phyloP scores from a whole-genome alignment of 192 early-diverging fungal species.

The Thamnidium elegans region DNA sequence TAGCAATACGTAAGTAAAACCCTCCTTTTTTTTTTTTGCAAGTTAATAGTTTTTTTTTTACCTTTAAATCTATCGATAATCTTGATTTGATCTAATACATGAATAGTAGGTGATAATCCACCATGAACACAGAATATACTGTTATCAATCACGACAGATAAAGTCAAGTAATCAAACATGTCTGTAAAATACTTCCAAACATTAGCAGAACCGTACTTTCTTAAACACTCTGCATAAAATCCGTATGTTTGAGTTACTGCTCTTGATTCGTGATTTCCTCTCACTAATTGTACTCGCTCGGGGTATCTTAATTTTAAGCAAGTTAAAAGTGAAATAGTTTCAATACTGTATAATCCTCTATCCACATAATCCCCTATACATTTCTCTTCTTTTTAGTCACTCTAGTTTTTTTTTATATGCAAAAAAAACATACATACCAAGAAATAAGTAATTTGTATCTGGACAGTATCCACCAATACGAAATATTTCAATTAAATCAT shows the following conservation, averaged over 20 bases:
- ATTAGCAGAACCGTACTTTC: conserved; percentile 77
- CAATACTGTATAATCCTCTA: conserved; percentile 81
- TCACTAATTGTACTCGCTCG: conserved; percentile 78
- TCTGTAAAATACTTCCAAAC: conserved; percentile 95
- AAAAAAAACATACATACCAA: conserved; percentile 64
- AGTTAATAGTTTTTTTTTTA: too few species aligned
- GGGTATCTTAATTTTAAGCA: conserved; percentile 91
- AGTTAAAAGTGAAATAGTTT: conserved; percentile 86
- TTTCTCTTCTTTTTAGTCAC: neutral
- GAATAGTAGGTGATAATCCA: conserved; percentile 79
- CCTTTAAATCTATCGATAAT: conserved; percentile 82
- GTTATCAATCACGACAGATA: conserved; percentile 86
- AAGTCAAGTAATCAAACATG: conserved; percentile 88
- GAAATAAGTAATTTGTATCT: conserved; percentile 83
- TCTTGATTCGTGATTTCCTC: conserved; percentile 94
- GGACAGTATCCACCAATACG: conserved; percentile 78
- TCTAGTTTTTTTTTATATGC: conserved; percentile 3
- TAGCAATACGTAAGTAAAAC: conserved; percentile 25
- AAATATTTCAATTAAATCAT: conserved; percentile 85
- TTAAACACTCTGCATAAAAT: conserved; percentile 89
- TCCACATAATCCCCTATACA: conserved; percentile 84
- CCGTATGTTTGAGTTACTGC: conserved; percentile 94
- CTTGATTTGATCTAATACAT: conserved; percentile 84
- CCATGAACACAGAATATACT: conserved; percentile 95
- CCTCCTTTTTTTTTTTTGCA: too few species aligned